Conservation (phyloP, 140 eudicot species). For the Bidens hawaiensis region DNA sequence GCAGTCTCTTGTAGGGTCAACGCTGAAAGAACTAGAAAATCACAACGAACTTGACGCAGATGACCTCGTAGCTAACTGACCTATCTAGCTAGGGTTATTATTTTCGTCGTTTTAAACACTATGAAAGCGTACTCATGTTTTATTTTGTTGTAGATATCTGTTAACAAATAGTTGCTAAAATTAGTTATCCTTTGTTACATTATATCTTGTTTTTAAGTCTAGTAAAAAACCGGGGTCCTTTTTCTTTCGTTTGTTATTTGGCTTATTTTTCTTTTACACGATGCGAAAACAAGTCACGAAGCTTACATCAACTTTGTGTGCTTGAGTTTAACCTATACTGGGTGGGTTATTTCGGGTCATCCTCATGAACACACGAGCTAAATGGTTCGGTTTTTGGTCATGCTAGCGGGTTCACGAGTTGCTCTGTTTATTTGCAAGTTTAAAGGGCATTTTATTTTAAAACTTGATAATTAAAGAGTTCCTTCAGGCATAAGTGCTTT, state of each 20-base stretch:
- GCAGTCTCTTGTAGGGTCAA: slow-evolving; percentile 55
- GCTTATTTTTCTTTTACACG: no score
- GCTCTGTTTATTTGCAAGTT: no score
- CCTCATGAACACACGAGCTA: no score
- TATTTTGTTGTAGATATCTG: slow-evolving; percentile 29
- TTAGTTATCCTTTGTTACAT: background rate
- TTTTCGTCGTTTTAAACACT: slow-evolving; percentile 15
- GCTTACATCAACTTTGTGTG: no score
- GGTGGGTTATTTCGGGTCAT: no score
- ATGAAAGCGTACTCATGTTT: slow-evolving; percentile 7
- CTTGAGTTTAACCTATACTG: no score
- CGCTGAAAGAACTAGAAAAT: slow-evolving; percentile 38
- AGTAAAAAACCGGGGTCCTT: background rate
- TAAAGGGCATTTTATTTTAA: no score
- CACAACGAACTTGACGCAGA: slow-evolving; percentile 34
- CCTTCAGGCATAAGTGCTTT: no score
- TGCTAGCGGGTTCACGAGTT: no score
- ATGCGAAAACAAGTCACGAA: no score
- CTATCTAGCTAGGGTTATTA: slow-evolving; percentile 1
- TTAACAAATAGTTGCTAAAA: slow-evolving; percentile 1
- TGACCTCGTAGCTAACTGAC: slow-evolving; percentile 10
- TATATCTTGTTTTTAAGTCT: background rate
- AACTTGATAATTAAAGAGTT: no score
- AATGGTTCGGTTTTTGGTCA: no score
- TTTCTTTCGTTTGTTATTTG: background rate